Evolutionary conservation across 176 grass and related monocot species (phyloP), one percentile per base, ranked within the genome.

Genomic region (Avena atlantica): DNA sequence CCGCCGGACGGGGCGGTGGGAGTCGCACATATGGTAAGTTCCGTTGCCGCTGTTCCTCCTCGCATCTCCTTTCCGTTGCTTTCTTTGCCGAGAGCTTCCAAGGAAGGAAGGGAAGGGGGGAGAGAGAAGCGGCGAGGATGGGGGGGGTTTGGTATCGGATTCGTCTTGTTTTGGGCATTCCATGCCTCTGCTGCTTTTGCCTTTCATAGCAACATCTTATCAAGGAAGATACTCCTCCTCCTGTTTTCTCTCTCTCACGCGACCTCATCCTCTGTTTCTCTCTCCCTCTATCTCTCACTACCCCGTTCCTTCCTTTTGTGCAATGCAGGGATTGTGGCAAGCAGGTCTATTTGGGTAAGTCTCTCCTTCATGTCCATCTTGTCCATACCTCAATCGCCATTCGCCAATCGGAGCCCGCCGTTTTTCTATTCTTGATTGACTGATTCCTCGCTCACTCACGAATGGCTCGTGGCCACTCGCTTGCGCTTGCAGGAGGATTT

Each of bases 291-390:
- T 27, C 40, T 31, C 47, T 17, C 47, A 56, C 48, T n/a, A 20
- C 68, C 78, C 68, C 48, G 78, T 53, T 24, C n/a, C n/a, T 50
- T 6, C 6, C 88, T 83, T 59, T 79, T 89, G 86, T 56, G 86
- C 86, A 91, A 88, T 92, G 91, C 93, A 98, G 96, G 96, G 96
- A 98, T 92, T 98, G 96, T 58, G 96, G 96, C 86, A 98, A 98
- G 92, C 96, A 98, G 86, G 96, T 98, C 76, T 98, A 98, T 96
- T 78, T 98, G 87, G 96, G 96, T 98, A 98, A 94, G 79, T 70
- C 83, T 70, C 31, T 34, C 75, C 3, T 82, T 73, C 84, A 47
- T 87, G 31, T 60, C 85, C 59, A 59, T 85, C 85, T 82, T 94
- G 65, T 84, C 83, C 87, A 85, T 83, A 87, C 3, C 8, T 65